These are phyloP conservation scores for Suhomyces yuchorum DNA, from an alignment of 1,139 yeast genomes.

Conservation along the genomic window DNA sequence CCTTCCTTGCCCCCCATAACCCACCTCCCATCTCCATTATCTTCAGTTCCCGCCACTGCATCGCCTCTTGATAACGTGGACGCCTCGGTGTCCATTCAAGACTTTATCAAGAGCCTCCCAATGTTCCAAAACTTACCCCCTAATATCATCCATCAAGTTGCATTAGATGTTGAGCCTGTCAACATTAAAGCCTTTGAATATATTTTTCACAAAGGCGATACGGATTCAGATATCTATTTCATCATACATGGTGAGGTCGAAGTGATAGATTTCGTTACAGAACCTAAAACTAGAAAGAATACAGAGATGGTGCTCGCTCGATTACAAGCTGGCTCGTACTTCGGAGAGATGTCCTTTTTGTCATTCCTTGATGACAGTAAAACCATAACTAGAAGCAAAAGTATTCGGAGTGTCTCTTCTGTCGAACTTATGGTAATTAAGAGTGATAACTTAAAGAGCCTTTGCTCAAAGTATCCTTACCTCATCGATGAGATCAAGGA, in stretches of 20 bases:
- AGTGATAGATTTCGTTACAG: slow-evolving; percentile 49
- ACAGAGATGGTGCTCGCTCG: slow-evolving; percentile 55
- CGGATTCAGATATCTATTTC: slow-evolving; percentile 65
- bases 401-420: slow-evolving; percentile 59
- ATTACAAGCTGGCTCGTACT: slow-evolving; percentile 62
- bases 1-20: slow-evolving; percentile 21
- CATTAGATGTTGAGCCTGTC: slow-evolving; percentile 61
- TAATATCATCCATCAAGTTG: slow-evolving; percentile 61
- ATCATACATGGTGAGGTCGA: slow-evolving; percentile 72
- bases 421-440: slow-evolving; percentile 63
- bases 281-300: slow-evolving; percentile 16
- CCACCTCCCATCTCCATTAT: slow-evolving; percentile 14
- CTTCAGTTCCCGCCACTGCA: slow-evolving; percentile 9
- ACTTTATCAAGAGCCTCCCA: slow-evolving; percentile 58
- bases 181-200: slow-evolving; percentile 57
- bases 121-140: slow-evolving; percentile 59
- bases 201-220: slow-evolving; percentile 59
- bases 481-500: slow-evolving; percentile 59
- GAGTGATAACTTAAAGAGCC: slow-evolving; percentile 50
- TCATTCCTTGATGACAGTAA: slow-evolving; percentile 44
- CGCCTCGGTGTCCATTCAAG: slow-evolving; percentile 56
- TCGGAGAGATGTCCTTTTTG: slow-evolving; percentile 77
- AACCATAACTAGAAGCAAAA: slow-evolving; percentile 52
- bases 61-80: slow-evolving; percentile 38
- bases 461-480: slow-evolving; percentile 60